A percentile compares a stretch with the other conserved stretches of the same genome.
These are phyloP conservation scores for Paracorniculantispora psalliotae DNA, from an alignment of 2,329 filamentous ascomycete genomes.

Conservation along the genomic window DNA sequence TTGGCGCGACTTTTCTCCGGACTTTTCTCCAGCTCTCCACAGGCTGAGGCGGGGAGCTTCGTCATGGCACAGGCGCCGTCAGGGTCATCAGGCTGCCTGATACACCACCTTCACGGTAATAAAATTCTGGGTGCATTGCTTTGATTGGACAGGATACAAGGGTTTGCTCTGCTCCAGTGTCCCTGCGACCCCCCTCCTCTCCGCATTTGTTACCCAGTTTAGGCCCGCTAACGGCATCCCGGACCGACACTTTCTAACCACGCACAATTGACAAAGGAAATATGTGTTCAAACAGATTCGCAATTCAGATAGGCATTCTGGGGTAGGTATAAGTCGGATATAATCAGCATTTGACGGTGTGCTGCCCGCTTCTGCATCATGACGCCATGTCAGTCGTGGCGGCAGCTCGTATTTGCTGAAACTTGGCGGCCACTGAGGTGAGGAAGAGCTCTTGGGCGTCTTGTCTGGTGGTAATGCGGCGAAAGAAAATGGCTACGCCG, in stretches of 20 bases:
- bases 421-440: background rate
- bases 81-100: background rate
- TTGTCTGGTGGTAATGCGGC: background rate
- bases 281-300: background rate
- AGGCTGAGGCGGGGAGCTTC: background rate
- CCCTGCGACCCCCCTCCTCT: background rate
- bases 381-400: no score
- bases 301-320: no score
- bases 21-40: background rate
- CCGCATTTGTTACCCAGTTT: constrained; percentile 6
- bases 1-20: background rate
- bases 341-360: background rate
- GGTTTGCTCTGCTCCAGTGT: background rate
- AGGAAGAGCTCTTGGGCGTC: background rate
- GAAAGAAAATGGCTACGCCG: background rate
- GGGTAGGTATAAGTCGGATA: no score
- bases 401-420: background rate
- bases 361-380: no score
- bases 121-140: background rate
- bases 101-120: background rate
- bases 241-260: background rate
- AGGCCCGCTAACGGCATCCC: constrained; percentile 3
- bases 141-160: background rate
- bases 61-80: background rate
- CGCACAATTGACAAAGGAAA: background rate